Evolutionary conservation across 306 rosid genomes (phyloP).

Genomic region (Quercus dentata): DNA sequence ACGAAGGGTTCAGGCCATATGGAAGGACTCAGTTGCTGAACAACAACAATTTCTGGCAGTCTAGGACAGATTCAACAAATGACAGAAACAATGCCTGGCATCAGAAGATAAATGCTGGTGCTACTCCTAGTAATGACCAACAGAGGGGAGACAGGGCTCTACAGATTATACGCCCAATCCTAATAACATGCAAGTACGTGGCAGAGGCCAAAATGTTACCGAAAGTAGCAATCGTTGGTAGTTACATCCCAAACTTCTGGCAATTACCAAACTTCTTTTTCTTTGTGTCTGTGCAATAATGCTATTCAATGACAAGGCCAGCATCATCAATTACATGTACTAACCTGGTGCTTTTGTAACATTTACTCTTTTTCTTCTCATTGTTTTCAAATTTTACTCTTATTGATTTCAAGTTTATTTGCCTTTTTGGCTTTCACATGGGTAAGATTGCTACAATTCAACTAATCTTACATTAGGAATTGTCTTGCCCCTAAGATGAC

Average conservation of each 20-base stretch:
- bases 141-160: background rate
- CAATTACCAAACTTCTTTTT: background rate
- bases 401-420: too few species aligned
- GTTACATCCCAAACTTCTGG: background rate
- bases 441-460: too few species aligned
- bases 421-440: too few species aligned
- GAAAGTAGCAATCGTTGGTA: background rate
- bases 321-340: background rate
- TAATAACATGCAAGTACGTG: background rate
- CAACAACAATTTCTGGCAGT: slow-evolving; percentile 9
- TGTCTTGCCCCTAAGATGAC: too few species aligned
- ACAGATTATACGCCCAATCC: background rate
- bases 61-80: background rate
- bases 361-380: too few species aligned
- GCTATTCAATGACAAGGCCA: background rate
- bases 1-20: background rate
- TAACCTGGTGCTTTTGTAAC: too few species aligned
- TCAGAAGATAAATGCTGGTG: background rate
- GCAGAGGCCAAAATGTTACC: background rate
- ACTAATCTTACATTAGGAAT: too few species aligned
- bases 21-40: background rate
- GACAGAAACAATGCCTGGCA: background rate
- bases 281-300: background rate
- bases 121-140: background rate
- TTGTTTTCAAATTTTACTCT: too few species aligned